Conservation (phyloP, 2,329 filamentous ascomycete species). For the Colletotrichum sp. region DNA sequence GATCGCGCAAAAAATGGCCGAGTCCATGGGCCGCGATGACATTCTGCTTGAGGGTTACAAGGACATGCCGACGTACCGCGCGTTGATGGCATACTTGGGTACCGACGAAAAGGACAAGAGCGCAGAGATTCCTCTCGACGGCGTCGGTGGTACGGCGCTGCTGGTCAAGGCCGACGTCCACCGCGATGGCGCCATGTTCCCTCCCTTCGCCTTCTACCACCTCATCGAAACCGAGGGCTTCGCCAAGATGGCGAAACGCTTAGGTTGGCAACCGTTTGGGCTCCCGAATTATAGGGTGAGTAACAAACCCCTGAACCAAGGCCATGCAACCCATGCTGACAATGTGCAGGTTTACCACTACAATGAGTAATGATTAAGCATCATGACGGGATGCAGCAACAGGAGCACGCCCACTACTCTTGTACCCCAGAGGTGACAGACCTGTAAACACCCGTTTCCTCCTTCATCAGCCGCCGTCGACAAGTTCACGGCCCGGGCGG, state of each 20-base stretch:
- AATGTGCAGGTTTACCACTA: constrained; percentile 79
- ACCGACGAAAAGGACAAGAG: constrained; percentile 61
- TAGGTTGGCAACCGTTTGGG: constrained; percentile 87
- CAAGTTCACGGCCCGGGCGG: not conserved
- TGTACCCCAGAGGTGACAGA: not conserved
- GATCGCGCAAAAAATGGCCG: constrained; percentile 75
- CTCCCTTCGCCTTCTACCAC: constrained; percentile 94
- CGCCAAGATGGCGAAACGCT: constrained; percentile 90
- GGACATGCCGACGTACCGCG: constrained; percentile 90
- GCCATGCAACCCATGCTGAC: not conserved
- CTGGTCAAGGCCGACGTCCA: constrained; percentile 97
- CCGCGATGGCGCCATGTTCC: constrained; percentile 98
- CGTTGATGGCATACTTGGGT: constrained; percentile 86
- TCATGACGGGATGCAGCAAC: not conserved
- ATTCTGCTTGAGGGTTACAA: constrained; percentile 92
- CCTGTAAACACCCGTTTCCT: not conserved
- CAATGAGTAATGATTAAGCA: constrained; percentile 68
- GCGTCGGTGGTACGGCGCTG: constrained; percentile 90
- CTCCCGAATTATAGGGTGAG: constrained; percentile 95
- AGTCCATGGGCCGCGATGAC: constrained; percentile 87
- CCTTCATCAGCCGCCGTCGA: not conserved
- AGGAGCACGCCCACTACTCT: not conserved
- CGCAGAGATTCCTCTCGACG: constrained; percentile 79
- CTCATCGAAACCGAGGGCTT: constrained; percentile 98
- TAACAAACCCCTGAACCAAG: constrained; percentile 15